These are phyloP conservation scores for Kodamaea arcana DNA, from an alignment of 1,139 yeast genomes.

Conservation along the genomic window DNA sequence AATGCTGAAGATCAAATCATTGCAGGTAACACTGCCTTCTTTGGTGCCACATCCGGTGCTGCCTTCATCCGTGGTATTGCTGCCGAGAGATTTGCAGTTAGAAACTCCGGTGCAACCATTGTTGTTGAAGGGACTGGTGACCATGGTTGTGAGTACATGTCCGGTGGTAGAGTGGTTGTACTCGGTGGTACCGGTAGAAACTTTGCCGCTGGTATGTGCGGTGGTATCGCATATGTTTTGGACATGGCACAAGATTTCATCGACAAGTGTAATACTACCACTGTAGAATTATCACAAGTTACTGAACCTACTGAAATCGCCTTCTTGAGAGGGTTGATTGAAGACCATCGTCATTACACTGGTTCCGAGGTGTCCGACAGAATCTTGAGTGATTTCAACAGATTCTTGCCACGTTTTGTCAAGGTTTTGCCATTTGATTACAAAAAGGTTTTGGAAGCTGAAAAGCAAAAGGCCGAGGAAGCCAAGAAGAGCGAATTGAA, in stretches of 20 bases:
- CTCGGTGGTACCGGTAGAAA: slow-evolving; percentile 90
- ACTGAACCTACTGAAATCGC: slow-evolving; percentile 92
- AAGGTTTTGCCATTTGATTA: slow-evolving; percentile 92
- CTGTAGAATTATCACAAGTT: slow-evolving; percentile 74
- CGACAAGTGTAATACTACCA: slow-evolving; percentile 74
- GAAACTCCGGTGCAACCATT: slow-evolving; percentile 97
- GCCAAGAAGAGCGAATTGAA: slow-evolving; percentile 61
- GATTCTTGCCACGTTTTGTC: slow-evolving; percentile 83
- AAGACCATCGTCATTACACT: slow-evolving; percentile 94
- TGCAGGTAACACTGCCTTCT: slow-evolving; percentile 95
- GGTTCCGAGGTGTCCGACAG: slow-evolving; percentile 86
- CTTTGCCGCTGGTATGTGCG: slow-evolving; percentile 99
- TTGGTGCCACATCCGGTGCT: slow-evolving; percentile 95
- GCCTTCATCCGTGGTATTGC: slow-evolving; percentile 96
- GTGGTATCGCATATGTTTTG: slow-evolving; percentile 96
- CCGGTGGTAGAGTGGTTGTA: slow-evolving; percentile 96
- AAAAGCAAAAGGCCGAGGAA: slow-evolving; percentile 62
- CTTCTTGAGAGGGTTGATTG: slow-evolving; percentile 86
- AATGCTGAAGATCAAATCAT: slow-evolving; percentile 95
- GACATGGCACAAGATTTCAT: slow-evolving; percentile 92
- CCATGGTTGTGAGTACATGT: slow-evolving; percentile 99
- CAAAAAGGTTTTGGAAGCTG: slow-evolving; percentile 81
- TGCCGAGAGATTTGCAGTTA: slow-evolving; percentile 96
- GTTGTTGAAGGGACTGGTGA: slow-evolving; percentile 98
- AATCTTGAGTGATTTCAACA: slow-evolving; percentile 79